Percentiles rank a stretch among this genome's conserved stretches.
These are phyloP conservation scores for Arthrobotrys pseudoclavata DNA, from an alignment of 2,329 filamentous ascomycete genomes.

Conservation along the genomic window DNA sequence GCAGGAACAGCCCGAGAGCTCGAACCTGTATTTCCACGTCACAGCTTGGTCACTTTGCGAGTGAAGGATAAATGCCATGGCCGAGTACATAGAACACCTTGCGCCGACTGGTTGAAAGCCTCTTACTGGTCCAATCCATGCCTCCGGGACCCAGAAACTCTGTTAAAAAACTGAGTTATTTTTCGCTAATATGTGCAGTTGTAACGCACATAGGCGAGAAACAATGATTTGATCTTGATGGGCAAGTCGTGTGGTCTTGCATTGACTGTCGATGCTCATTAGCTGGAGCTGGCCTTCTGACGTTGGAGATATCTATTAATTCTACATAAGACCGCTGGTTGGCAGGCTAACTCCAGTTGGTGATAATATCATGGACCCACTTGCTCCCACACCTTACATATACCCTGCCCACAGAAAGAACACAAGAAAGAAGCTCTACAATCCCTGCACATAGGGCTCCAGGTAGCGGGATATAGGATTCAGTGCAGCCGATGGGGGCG, in stretches of 20 bases:
- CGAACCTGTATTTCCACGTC: slow-evolving; percentile 56
- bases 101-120: slow-evolving; percentile 46
- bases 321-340: background rate
- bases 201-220: slow-evolving; percentile 38
- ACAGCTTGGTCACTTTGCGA: slow-evolving; percentile 10
- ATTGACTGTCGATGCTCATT: slow-evolving; percentile 24
- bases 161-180: slow-evolving; percentile 56
- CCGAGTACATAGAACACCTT: slow-evolving; percentile 15
- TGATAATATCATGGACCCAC: slow-evolving; percentile 29
- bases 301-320: slow-evolving; percentile 31
- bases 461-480: slow-evolving; percentile 56
- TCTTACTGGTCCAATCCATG: slow-evolving; percentile 42
- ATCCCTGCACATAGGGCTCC: slow-evolving; percentile 40
- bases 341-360: slow-evolving; percentile 10
- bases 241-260: slow-evolving; percentile 17
- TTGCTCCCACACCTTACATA: slow-evolving; percentile 37
- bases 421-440: slow-evolving; percentile 43
- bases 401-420: slow-evolving; percentile 28
- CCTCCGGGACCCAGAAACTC: slow-evolving; percentile 43
- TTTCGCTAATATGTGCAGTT: slow-evolving; percentile 54
- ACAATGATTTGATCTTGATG: slow-evolving; percentile 17
- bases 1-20: slow-evolving; percentile 49
- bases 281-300: slow-evolving; percentile 10
- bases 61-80: slow-evolving; percentile 30
- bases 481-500: slow-evolving; percentile 51